These are phyloP conservation scores for Canariomyces notabilis DNA, from an alignment of 2,329 filamentous ascomycete species.

Conservation along the genomic window DNA sequence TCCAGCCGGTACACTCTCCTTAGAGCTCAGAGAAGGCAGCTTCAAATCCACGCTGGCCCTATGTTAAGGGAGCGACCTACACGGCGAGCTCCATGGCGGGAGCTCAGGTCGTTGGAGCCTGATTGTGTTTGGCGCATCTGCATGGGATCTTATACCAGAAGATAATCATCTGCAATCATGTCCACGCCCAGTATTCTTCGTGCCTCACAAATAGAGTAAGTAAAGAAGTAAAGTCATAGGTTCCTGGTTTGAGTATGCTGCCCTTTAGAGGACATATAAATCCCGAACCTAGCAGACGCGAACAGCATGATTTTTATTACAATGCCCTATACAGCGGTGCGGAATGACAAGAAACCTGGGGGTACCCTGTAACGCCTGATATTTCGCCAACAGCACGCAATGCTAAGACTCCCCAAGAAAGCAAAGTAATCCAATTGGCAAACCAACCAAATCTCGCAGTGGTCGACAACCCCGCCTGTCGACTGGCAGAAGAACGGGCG, in stretches of 20 bases:
- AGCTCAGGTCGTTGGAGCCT: too few relatives aligned
- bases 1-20: not conserved
- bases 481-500: not conserved
- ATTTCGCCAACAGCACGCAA: conserved; percentile 15
- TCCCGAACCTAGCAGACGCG: too few relatives aligned
- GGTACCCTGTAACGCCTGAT: conserved; percentile 12
- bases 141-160: too few relatives aligned
- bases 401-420: conserved; percentile 9
- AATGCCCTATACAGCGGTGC: conserved; percentile 9
- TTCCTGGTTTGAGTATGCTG: not conserved
- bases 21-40: too few relatives aligned
- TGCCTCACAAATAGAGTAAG: not conserved
- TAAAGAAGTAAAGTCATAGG: not conserved
- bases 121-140: too few relatives aligned
- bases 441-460: too few relatives aligned
- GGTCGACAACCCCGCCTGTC: not conserved
- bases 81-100: too few relatives aligned
- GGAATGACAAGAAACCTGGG: conserved; percentile 8
- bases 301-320: conserved; percentile 14
- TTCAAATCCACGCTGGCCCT: too few relatives aligned
- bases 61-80: too few relatives aligned
- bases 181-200: too few relatives aligned
- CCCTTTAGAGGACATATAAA: too few relatives aligned
- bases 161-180: too few relatives aligned
- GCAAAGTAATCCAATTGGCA: conserved; percentile 1